These are phyloP conservation scores for Phymatotrichopsis omnivora DNA, from an alignment of 2,329 filamentous ascomycete genomes.

Conservation along the genomic window DNA sequence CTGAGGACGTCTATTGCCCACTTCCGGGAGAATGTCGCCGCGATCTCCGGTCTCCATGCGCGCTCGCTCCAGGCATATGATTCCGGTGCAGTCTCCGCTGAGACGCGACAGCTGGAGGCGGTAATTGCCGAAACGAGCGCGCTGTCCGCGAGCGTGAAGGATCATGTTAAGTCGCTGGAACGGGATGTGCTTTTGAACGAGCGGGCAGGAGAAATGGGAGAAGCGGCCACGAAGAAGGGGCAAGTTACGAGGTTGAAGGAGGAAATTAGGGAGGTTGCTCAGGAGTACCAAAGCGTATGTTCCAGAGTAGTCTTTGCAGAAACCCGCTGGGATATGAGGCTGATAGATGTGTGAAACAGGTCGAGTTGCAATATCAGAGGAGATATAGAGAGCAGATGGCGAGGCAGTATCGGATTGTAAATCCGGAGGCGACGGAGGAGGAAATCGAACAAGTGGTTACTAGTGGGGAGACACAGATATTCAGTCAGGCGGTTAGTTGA, in stretches of 20 bases:
- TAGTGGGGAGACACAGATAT: constrained; percentile 71
- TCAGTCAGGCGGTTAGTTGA: constrained; percentile 71
- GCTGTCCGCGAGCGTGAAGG: constrained; percentile 64
- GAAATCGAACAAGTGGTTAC: constrained; percentile 61
- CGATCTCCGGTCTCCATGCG: constrained; percentile 22
- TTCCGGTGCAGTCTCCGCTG: constrained; percentile 34
- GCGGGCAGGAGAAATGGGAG: constrained; percentile 46
- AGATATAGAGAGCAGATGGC: constrained; percentile 68
- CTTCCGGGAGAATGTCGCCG: constrained; percentile 22
- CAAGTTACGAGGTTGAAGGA: constrained; percentile 61
- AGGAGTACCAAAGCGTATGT: constrained; percentile 46
- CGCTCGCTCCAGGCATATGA: constrained; percentile 25
- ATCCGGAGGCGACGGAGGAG: constrained; percentile 64
- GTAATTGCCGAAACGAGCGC: constrained; percentile 60
- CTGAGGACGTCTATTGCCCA: constrained; percentile 16
- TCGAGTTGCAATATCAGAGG: constrained; percentile 60
- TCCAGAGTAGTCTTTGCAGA: background rate
- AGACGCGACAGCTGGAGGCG: constrained; percentile 52
- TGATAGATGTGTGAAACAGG: constrained; percentile 35
- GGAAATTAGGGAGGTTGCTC: constrained; percentile 59
- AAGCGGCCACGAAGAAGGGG: constrained; percentile 48
- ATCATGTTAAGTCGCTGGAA: constrained; percentile 68
- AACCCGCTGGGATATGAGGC: background rate
- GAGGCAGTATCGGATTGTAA: constrained; percentile 71
- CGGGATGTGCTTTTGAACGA: constrained; percentile 55